phyloP scores from a whole-genome alignment of 495 filamentous ascomycete genomes.

The Stereocaulon alpinum region DNA sequence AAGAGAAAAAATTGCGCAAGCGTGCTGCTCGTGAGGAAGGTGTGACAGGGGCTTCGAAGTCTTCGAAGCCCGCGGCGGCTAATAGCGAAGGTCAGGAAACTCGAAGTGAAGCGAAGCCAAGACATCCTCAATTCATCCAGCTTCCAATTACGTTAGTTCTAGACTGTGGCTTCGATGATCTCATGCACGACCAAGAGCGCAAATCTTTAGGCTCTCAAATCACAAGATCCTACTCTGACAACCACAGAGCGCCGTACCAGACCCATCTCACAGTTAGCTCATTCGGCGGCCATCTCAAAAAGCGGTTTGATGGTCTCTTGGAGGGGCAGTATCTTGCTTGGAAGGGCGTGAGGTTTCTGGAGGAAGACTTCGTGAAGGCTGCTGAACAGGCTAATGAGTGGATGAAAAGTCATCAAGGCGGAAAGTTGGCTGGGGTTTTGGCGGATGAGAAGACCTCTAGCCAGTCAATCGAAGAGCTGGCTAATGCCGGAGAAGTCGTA shows the following conservation, averaged over 20 bases:
- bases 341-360: slow-evolving; percentile 63
- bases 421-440: slow-evolving; percentile 45
- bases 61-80: slow-evolving; percentile 30
- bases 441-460: slow-evolving; percentile 32
- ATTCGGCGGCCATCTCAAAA: slow-evolving; percentile 63
- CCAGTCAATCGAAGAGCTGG: slow-evolving; percentile 17
- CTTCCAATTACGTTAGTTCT: slow-evolving; percentile 71
- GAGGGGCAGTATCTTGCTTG: slow-evolving; percentile 58
- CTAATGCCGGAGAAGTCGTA: slow-evolving; percentile 50
- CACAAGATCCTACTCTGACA: slow-evolving; percentile 81
- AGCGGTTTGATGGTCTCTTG: slow-evolving; percentile 68
- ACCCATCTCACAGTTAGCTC: slow-evolving; percentile 63
- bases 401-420: slow-evolving; percentile 46
- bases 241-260: slow-evolving; percentile 52
- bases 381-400: slow-evolving; percentile 46
- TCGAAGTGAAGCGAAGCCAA: slow-evolving; percentile 19
- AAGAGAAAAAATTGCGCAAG: slow-evolving; percentile 52
- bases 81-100: slow-evolving; percentile 32
- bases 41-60: slow-evolving; percentile 19
- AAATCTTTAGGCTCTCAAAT: slow-evolving; percentile 74
- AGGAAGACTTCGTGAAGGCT: slow-evolving; percentile 58
- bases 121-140: slow-evolving; percentile 33
- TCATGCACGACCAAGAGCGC: slow-evolving; percentile 77
- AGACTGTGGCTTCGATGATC: slow-evolving; percentile 83
- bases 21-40: slow-evolving; percentile 31